Evolutionary conservation across 2,329 filamentous ascomycete genomes (phyloP).

Genomic region (Penicillium sp.): DNA sequence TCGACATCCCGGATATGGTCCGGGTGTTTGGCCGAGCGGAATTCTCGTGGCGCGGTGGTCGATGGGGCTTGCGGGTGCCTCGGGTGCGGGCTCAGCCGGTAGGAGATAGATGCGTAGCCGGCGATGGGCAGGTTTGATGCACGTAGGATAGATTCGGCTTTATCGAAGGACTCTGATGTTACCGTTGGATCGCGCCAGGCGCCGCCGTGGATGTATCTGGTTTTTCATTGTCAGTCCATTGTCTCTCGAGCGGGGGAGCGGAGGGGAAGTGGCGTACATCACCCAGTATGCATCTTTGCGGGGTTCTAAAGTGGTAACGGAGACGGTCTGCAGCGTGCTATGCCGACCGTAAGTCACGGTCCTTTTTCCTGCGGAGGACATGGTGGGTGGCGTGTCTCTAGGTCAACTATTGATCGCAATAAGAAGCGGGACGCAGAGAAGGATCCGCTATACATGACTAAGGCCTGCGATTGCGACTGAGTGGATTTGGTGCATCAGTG

Average conservation of each 20-base stretch:
- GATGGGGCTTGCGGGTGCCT: slow-evolving; percentile 37
- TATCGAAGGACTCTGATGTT: slow-evolving; percentile 36
- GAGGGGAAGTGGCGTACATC: slow-evolving; percentile 30
- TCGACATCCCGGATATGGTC: slow-evolving; percentile 47
- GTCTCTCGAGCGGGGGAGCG: background rate
- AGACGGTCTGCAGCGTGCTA: slow-evolving; percentile 35
- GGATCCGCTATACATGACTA: background rate
- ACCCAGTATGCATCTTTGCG: slow-evolving; percentile 37
- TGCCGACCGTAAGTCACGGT: slow-evolving; percentile 28
- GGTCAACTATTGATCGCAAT: background rate
- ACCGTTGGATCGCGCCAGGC: slow-evolving; percentile 49
- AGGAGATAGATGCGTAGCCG: slow-evolving; percentile 47
- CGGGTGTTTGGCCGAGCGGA: slow-evolving; percentile 43
- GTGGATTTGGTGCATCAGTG: background rate
- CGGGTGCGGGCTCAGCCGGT: slow-evolving; percentile 47
- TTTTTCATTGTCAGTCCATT: background rate
- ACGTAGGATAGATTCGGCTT: slow-evolving; percentile 35
- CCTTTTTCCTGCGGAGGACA: slow-evolving; percentile 23
- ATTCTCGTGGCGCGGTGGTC: slow-evolving; percentile 27
- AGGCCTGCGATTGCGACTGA: background rate
- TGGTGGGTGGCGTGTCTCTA: slow-evolving; percentile 22
- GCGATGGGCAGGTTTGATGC: slow-evolving; percentile 30
- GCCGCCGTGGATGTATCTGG: slow-evolving; percentile 49
- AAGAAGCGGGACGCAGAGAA: background rate
- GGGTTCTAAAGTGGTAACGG: slow-evolving; percentile 25